Evolutionary conservation across 495 filamentous ascomycete genomes (phyloP).

Genomic region (Hypoxylon trugodes): DNA sequence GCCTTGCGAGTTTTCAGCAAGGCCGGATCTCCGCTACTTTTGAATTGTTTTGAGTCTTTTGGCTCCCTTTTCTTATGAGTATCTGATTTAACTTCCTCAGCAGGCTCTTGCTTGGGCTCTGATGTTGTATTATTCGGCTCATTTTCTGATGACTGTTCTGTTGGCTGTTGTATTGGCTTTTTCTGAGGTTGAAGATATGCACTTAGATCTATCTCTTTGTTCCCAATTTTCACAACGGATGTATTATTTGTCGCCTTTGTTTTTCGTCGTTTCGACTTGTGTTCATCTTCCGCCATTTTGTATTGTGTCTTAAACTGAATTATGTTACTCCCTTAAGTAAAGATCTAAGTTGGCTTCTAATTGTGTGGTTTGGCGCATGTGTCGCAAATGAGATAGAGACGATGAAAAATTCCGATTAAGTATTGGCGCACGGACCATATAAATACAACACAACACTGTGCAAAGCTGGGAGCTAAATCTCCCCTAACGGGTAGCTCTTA

Average conservation of each 20-base stretch:
- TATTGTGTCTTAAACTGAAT: neutral
- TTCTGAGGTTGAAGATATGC: conserved; percentile 49
- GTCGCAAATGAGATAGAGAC: no score
- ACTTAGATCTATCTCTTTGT: conserved; percentile 52
- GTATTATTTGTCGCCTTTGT: conserved; percentile 35
- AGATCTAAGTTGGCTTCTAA: neutral
- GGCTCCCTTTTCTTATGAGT: conserved; percentile 1
- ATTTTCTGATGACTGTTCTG: conserved; percentile 21
- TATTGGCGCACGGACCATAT: no score
- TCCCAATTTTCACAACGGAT: conserved; percentile 47
- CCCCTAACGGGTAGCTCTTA: no score
- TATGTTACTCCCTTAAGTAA: neutral
- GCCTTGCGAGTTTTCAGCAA: conserved; percentile 57
- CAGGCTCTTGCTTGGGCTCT: conserved; percentile 19
- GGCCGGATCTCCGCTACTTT: conserved; percentile 41
- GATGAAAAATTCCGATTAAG: no score
- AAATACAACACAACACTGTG: no score
- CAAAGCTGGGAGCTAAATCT: no score
- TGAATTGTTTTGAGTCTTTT: neutral
- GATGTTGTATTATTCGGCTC: conserved; percentile 6
- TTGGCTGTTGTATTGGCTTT: conserved; percentile 39
- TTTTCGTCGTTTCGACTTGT: conserved; percentile 42
- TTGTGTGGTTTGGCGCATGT: no score
- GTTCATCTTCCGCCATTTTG: conserved; percentile 37
- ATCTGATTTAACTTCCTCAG: neutral